phyloP scores from a whole-genome alignment of 2,329 filamentous ascomycete species.

The Fusarium gaditjirri region DNA sequence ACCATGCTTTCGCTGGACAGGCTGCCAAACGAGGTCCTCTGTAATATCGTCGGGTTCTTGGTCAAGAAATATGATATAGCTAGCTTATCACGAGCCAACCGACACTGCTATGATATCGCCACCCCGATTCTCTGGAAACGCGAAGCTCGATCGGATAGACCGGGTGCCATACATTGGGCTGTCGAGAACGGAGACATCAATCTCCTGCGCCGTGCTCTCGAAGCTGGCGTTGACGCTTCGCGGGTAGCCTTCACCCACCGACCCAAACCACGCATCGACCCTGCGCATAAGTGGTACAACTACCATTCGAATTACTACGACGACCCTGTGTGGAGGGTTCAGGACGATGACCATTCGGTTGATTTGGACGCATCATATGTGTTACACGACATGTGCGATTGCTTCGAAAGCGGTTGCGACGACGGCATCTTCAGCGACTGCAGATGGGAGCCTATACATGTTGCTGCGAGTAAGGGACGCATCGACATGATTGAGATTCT shows the following conservation, averaged over 20 bases:
- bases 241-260: conserved; percentile 42
- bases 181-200: conserved; percentile 38
- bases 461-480: conserved; percentile 43
- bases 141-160: conserved; percentile 41
- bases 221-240: conserved; percentile 39
- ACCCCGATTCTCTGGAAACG: conserved; percentile 45
- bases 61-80: conserved; percentile 44
- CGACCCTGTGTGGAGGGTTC: conserved; percentile 41
- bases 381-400: conserved; percentile 40
- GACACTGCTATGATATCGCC: conserved; percentile 41
- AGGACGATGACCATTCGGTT: conserved; percentile 42
- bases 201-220: conserved; percentile 39
- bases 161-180: conserved; percentile 44
- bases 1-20: conserved; percentile 47
- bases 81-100: conserved; percentile 39
- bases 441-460: conserved; percentile 43
- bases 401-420: conserved; percentile 43
- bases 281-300: conserved; percentile 43
- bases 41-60: conserved; percentile 39
- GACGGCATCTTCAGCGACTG: conserved; percentile 46
- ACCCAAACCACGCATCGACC: conserved; percentile 41
- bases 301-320: conserved; percentile 44
- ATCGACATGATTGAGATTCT: conserved; percentile 43
- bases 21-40: conserved; percentile 45
- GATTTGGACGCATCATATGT: conserved; percentile 42